These are phyloP conservation scores for Vaccinium myrtillus DNA, from an alignment of 148 eudicot species.

Conservation along the genomic window DNA sequence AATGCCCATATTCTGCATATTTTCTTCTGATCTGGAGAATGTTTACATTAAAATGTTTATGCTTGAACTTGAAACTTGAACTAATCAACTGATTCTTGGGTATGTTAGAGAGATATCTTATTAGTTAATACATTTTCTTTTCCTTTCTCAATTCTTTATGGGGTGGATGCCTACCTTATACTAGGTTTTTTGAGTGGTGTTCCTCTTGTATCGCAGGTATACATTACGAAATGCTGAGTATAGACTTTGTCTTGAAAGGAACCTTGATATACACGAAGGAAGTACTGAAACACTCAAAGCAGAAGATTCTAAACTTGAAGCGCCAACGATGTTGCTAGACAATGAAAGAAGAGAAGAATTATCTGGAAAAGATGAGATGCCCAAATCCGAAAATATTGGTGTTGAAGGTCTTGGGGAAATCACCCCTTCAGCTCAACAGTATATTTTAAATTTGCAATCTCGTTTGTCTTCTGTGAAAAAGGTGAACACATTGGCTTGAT, in stretches of 20 bases:
- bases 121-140: neutral
- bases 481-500: constrained; percentile 35
- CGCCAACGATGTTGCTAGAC: constrained; percentile 44
- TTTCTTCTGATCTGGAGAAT: neutral
- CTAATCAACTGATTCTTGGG: neutral
- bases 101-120: neutral
- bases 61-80: neutral
- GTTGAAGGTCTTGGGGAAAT: constrained; percentile 69
- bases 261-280: constrained; percentile 64
- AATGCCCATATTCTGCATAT: neutral
- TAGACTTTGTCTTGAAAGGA: constrained; percentile 90
- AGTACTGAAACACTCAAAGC: constrained; percentile 34
- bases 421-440: constrained; percentile 61
- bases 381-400: constrained; percentile 32
- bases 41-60: neutral
- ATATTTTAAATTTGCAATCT: constrained; percentile 68
- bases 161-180: neutral
- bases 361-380: constrained; percentile 36
- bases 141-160: neutral
- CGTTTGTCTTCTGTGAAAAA: constrained; percentile 66
- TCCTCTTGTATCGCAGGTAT: constrained; percentile 57
- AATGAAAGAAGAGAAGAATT: constrained; percentile 38
- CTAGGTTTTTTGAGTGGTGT: neutral
- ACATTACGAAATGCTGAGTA: constrained; percentile 93
- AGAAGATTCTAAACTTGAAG: constrained; percentile 49